Conservation (phyloP, 2,329 filamentous ascomycete genomes). For the Nemania bipapillata region DNA sequence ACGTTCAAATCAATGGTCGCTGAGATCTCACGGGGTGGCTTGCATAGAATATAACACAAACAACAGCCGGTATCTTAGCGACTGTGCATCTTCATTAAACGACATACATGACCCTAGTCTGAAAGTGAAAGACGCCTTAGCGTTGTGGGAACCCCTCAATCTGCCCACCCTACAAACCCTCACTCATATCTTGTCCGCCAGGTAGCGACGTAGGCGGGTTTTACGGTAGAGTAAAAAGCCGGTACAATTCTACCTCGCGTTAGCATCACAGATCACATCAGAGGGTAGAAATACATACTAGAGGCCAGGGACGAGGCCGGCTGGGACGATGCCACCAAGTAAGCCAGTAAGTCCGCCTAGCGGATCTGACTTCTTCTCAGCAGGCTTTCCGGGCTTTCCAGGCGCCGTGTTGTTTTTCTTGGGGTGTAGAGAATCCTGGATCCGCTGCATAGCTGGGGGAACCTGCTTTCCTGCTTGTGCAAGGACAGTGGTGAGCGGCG, state of each 20-base stretch:
- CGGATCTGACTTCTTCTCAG: not conserved
- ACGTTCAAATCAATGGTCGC: constrained; percentile 44
- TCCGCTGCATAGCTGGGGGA: constrained; percentile 13
- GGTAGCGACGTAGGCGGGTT: not conserved
- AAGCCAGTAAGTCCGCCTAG: constrained; percentile 28
- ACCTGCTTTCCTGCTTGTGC: constrained; percentile 29
- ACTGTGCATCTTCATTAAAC: constrained; percentile 7
- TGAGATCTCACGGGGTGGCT: constrained; percentile 36
- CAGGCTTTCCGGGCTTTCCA: not conserved
- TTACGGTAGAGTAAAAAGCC: not conserved
- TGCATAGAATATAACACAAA: constrained; percentile 22
- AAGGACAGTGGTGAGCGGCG: constrained; percentile 30
- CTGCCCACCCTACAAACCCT: not conserved
- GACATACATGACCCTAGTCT: constrained; percentile 7
- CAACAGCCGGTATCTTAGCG: not conserved
- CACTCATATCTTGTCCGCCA: not conserved
- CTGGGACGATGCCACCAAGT: constrained; percentile 10
- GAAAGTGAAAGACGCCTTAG: constrained; percentile 5
- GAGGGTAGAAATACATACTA: constrained; percentile 11
- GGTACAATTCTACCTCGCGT: constrained; percentile 10
- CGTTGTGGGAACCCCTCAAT: not conserved
- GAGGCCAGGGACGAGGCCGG: not conserved
- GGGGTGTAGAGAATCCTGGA: not conserved
- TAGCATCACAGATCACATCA: not conserved
- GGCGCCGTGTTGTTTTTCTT: constrained; percentile 16